A percentile compares a stretch with the other conserved stretches of the same genome.
Conservation (phyloP, 495 filamentous ascomycete species). For the Daldinia childiae region DNA sequence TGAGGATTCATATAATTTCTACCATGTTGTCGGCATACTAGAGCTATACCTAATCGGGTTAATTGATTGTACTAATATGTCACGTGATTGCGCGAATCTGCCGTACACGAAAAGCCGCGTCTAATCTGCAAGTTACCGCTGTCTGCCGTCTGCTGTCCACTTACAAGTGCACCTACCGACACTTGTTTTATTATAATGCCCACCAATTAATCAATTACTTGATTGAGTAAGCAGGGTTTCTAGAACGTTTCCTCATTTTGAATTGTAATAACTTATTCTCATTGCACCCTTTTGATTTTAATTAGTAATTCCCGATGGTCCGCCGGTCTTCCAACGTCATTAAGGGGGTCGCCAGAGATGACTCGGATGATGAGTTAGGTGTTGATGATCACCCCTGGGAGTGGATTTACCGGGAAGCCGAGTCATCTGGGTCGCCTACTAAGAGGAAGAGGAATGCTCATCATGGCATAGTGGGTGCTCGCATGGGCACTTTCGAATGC, state of each 20-base stretch:
- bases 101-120: neutral
- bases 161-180: neutral
- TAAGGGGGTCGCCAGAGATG: constrained; percentile 73
- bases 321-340: constrained; percentile 31
- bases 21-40: too few relatives aligned
- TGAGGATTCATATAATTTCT: too few relatives aligned
- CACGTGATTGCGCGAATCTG: neutral
- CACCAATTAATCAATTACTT: neutral
- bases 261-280: neutral
- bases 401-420: constrained; percentile 74
- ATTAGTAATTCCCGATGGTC: constrained; percentile 27
- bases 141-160: neutral
- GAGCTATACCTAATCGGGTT: too few relatives aligned
- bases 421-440: constrained; percentile 31
- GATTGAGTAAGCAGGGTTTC: neutral
- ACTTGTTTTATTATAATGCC: neutral
- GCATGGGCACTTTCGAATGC: constrained; percentile 86
- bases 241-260: neutral
- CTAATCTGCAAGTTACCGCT: neutral
- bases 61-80: neutral
- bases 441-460: constrained; percentile 52
- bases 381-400: constrained; percentile 89
- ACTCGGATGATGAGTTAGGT: constrained; percentile 92
- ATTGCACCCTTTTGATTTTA: neutral
- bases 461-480: constrained; percentile 76